These are phyloP conservation scores for Linnemannia hyalina DNA, from an alignment of 192 early-diverging fungal species.

Conservation along the genomic window DNA sequence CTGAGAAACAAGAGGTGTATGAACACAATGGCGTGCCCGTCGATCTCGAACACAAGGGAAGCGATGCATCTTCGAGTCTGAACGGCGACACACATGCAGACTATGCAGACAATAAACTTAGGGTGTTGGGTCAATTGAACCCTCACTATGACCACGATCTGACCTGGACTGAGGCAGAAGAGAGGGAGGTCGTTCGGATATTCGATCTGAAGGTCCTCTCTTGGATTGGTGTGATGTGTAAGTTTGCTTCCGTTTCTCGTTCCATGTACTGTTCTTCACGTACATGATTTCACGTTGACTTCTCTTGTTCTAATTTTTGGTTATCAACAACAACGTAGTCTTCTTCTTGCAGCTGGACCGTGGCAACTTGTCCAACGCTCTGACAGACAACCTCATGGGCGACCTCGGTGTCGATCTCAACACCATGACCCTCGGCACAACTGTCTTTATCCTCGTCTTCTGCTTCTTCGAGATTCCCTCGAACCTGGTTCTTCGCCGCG, in stretches of 20 bases:
- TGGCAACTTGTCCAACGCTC: conserved; percentile 61
- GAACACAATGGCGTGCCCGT: not conserved
- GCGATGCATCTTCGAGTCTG: conserved; percentile 24
- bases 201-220: conserved; percentile 59
- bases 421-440: conserved; percentile 60
- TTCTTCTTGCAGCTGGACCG: conserved; percentile 67
- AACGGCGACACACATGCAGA: conserved; percentile 6
- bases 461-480: conserved; percentile 63
- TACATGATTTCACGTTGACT: not conserved
- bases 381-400: conserved; percentile 61
- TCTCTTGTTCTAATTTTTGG: not conserved
- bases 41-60: conserved; percentile 25
- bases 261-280: not conserved
- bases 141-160: conserved; percentile 50
- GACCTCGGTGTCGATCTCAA: conserved; percentile 61
- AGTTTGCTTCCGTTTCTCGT: not conserved
- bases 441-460: conserved; percentile 63
- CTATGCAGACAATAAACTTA: conserved; percentile 19
- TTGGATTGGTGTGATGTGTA: conserved; percentile 64
- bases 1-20: conserved; percentile 30
- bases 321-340: conserved; percentile 8
- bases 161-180: conserved; percentile 66
- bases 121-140: conserved; percentile 24
- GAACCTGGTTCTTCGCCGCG: conserved; percentile 60
- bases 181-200: conserved; percentile 61